phyloP scores from a whole-genome alignment of 495 filamentous ascomycete genomes.

The Penicillium daleae region DNA sequence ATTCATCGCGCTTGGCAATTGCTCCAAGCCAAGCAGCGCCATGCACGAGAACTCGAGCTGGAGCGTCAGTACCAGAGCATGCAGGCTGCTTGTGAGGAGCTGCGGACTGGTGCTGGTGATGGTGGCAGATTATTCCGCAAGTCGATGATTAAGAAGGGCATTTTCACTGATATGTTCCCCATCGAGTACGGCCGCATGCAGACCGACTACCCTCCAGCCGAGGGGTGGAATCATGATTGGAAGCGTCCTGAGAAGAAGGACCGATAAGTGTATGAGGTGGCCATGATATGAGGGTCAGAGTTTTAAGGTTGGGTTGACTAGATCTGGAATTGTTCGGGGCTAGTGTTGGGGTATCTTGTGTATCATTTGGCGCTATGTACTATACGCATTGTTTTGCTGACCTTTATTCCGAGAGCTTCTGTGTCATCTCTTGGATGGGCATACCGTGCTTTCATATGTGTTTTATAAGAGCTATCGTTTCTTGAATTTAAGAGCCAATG shows the following conservation, averaged over 20 bases:
- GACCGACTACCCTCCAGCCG: constrained; percentile 71
- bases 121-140: constrained; percentile 79
- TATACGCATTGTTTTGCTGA: constrained; percentile 30
- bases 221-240: constrained; percentile 78
- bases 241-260: constrained; percentile 40
- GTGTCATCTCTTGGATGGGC: neutral
- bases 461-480: neutral
- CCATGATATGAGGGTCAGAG: neutral
- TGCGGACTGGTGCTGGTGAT: constrained; percentile 71
- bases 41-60: constrained; percentile 62
- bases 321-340: neutral
- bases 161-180: constrained; percentile 68
- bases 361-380: constrained; percentile 37
- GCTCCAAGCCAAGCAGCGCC: constrained; percentile 65
- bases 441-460: neutral
- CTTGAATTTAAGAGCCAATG: neutral
- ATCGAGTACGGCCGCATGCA: constrained; percentile 87
- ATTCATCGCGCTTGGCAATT: constrained; percentile 95
- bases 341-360: constrained; percentile 16
- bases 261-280: neutral
- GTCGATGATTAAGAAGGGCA: constrained; percentile 82
- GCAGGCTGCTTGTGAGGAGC: constrained; percentile 76
- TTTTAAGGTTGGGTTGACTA: constrained; percentile 8
- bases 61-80: constrained; percentile 80
- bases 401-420: neutral